A percentile compares a stretch with the other conserved stretches of the same genome.
Evolutionary conservation across 495 filamentous ascomycete species (phyloP).

Genomic region (Penicillium lagena): DNA sequence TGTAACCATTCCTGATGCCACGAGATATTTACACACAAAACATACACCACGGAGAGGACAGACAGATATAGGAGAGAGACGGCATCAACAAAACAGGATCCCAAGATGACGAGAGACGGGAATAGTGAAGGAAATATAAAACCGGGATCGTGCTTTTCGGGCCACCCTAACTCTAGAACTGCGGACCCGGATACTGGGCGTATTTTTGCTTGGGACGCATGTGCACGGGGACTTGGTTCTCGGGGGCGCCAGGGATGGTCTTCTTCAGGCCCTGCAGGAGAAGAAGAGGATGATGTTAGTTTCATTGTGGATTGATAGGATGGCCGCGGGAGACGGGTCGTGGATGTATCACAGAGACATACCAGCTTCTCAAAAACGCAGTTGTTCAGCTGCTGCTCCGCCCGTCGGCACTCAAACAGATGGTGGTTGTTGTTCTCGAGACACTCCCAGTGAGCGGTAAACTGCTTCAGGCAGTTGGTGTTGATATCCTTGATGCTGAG

Average conservation of each 20-base stretch:
- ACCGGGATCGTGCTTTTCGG: constrained; percentile 4
- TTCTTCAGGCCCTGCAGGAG: constrained; percentile 74
- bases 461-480: constrained; percentile 84
- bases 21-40: constrained; percentile 39
- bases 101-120: constrained; percentile 3
- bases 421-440: constrained; percentile 97
- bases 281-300: constrained; percentile 3
- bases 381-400: constrained; percentile 76
- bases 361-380: constrained; percentile 97
- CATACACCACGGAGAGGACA: constrained; percentile 9
- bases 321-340: background rate
- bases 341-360: constrained; percentile 21
- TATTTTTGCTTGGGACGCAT: constrained; percentile 73
- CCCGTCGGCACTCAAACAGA: constrained; percentile 78
- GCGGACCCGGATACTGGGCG: constrained; percentile 42
- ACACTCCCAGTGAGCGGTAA: constrained; percentile 89
- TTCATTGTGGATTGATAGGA: background rate
- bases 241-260: constrained; percentile 76
- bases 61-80: constrained; percentile 16
- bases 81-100: constrained; percentile 14
- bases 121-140: constrained; percentile 6
- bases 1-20: constrained; percentile 36
- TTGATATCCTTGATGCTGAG: constrained; percentile 88
- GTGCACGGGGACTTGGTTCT: constrained; percentile 74
- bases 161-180: constrained; percentile 23